Evolutionary conservation across 345 rosid genomes (phyloP), one percentile per base, ranked within the genome.

Genomic region (Boechera divaricarpa): DNA sequence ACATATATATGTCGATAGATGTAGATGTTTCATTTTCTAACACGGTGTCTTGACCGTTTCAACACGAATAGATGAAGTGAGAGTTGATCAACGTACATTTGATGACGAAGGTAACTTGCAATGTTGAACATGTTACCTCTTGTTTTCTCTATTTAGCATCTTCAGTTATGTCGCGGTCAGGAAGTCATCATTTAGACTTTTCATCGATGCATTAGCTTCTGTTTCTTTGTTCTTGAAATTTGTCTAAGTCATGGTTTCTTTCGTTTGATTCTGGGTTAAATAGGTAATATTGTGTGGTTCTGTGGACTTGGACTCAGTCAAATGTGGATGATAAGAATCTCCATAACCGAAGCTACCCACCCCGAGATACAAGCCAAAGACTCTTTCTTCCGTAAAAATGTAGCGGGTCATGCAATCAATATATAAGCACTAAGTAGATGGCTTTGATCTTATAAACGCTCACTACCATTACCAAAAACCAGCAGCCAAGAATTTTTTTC

Each of bases 221-320:
- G 57, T 70, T 69, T 70, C 24, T 58, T 15, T 47, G 66, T 26
- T 53, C 7, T 70, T 77, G 66, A 21, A 77, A 68, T 41, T n/a
- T 53, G 53, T 60, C 79, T 16, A 68, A 51, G 31, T 26, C 65
- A 52, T 52, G 5, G 31, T 44, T 65, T 55, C 31, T 48, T 67
- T 38, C 29, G 51, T 39, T 62, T 60, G 38, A 33, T 33, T 61
- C 53, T 61, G 10, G 28, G 62, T 61, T 52, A 31, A 5, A 69
- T 42, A 69, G 70, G 64, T 69, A 15, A 61, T 24, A 38, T 33
- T 4, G 5, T 31, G 47, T 33, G 36, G 65, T 15, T 39, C 2
- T 48, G 26, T 56, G 11, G 59, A 57, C 60, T 67, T 58, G 52
- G 79, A 59, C 44, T 49, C 21, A 5, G 45, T 75, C 79, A 29